These are phyloP conservation scores for Fusarium tjaetaba DNA, from an alignment of 2,329 filamentous ascomycete species.

Conservation along the genomic window DNA sequence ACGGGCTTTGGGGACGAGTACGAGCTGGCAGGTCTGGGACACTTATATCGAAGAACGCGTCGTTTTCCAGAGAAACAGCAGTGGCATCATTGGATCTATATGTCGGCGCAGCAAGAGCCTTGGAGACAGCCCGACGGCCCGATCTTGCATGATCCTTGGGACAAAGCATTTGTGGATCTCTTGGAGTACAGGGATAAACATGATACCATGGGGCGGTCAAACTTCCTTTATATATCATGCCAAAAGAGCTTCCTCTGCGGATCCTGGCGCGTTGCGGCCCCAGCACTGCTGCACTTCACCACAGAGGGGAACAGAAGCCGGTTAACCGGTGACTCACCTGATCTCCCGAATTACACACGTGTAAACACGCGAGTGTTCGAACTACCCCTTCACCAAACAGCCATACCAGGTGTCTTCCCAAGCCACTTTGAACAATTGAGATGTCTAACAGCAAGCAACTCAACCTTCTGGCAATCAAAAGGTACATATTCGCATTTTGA, in stretches of 20 bases:
- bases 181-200: neutral
- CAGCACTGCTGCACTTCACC: neutral
- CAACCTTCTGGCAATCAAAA: neutral
- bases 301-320: neutral
- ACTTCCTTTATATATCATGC: neutral
- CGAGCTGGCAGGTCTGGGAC: fast-evolving
- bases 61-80: fast-evolving
- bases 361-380: neutral
- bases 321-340: neutral
- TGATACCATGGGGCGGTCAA: neutral
- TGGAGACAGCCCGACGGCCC: neutral
- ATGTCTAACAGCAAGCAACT: neutral
- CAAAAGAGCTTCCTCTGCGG: neutral
- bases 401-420: neutral
- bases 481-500: neutral
- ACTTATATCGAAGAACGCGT: neutral
- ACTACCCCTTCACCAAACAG: neutral
- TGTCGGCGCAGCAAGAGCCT: neutral
- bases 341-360: neutral
- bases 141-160: neutral
- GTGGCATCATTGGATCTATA: neutral
- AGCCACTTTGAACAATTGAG: neutral
- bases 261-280: neutral
- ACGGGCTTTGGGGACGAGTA: fast-evolving
- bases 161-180: neutral